A percentile compares a stretch with the other conserved stretches of the same genome.
These are phyloP conservation scores for Paraglomus occultum DNA, from an alignment of 192 early-diverging fungal genomes.

Conservation along the genomic window DNA sequence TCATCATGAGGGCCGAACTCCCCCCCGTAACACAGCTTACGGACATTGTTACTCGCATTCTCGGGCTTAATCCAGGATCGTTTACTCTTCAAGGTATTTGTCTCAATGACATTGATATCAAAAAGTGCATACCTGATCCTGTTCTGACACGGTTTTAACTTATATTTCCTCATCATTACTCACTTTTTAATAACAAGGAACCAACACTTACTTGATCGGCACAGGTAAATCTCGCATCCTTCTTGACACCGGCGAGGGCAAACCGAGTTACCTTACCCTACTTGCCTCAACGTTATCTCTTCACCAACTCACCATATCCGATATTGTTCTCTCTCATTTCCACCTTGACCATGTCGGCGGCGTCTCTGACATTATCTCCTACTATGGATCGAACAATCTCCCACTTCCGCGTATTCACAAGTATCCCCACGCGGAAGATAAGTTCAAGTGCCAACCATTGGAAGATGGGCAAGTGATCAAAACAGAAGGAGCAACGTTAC, in stretches of 20 bases:
- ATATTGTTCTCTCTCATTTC: slow-evolving; percentile 76
- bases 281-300: slow-evolving; percentile 47
- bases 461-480: slow-evolving; percentile 61
- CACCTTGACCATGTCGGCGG: slow-evolving; percentile 85
- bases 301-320: slow-evolving; percentile 51
- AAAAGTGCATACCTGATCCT: background rate
- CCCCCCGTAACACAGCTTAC: slow-evolving; percentile 57
- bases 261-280: slow-evolving; percentile 60
- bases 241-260: slow-evolving; percentile 79
- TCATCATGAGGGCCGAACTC: slow-evolving; percentile 20
- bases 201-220: slow-evolving; percentile 88
- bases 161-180: background rate
- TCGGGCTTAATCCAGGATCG: slow-evolving; percentile 77
- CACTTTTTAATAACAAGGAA: slow-evolving; percentile 41
- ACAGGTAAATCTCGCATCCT: slow-evolving; percentile 66
- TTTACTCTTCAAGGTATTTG: slow-evolving; percentile 73
- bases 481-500: slow-evolving; percentile 60
- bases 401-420: slow-evolving; percentile 29
- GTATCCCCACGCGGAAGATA: slow-evolving; percentile 29
- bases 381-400: slow-evolving; percentile 30
- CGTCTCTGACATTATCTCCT: slow-evolving; percentile 38
- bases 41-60: slow-evolving; percentile 58
- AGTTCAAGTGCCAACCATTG: slow-evolving; percentile 36
- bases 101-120: background rate
- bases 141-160: background rate